Base-by-base conservation (phyloP, 805 yeast species). In the Sugiyamaella floridensis region DNA sequence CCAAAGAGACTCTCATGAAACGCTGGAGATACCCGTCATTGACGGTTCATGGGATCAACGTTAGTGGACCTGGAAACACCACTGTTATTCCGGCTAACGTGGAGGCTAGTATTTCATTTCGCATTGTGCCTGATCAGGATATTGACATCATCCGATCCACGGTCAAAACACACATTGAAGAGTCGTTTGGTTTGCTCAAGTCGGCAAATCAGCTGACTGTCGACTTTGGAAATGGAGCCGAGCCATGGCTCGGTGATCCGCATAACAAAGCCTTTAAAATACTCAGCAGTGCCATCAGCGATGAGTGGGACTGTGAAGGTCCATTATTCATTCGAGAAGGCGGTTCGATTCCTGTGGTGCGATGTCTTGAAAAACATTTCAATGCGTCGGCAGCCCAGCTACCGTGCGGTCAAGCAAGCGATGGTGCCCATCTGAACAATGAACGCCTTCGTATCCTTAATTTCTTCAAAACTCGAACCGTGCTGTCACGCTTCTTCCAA, bases 361-460 rank as follows among this genome's bases (percentile, higher is more conserved):
- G 97, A 57, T 85, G 85, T 55, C 70, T 92, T 58, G 99, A 92
- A 62, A 86, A 86, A 66, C 73, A 78, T 11, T 86, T 92, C 59
- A 68, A 76, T 49, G 96, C 98, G 2, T 87, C 88, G 22, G 98
- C 97, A 1, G 95, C 92, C 0, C 98, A 93, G 67, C 79, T 93
- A 34, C 98, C 99, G 1, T 89, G 97, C 64, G 99, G 98, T 0
- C 99, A 92, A 71, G 79, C 92, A 1, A 81, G 93, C 43, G 98
- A 93, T 67, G 88, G 89, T 63, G 98, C 97, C 1, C 99, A 92
- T 72, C 76, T 92, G 61, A 82, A 84, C 63, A 85, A 93, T 64
- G 99, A 92, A 69, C 78, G 93, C 57, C 67, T 92, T 46, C 73
- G 98, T 52, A 80, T 92, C 20, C 73, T 82, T 40, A 92, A 92